Percentiles rank a stretch among this genome's conserved stretches.
Conservation (phyloP, 768 basidiomycete genomes). For the Russula sp. region DNA sequence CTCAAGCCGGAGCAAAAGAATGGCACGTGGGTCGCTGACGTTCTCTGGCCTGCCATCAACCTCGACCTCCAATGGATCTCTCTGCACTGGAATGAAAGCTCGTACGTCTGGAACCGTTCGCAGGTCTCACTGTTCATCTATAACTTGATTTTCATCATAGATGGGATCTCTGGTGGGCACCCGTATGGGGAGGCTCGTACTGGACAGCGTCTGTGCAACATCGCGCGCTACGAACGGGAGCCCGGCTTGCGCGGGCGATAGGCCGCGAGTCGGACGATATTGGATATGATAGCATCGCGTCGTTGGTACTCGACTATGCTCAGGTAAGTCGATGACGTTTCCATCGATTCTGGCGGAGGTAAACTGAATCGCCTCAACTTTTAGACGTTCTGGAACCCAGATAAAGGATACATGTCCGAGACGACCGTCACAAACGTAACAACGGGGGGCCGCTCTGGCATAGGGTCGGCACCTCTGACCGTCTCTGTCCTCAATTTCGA, state of each 20-base stretch:
- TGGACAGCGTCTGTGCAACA: slow-evolving; percentile 16
- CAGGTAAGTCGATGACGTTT: not conserved
- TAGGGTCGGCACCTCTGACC: slow-evolving; percentile 29
- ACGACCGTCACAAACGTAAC: slow-evolving; percentile 12
- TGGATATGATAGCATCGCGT: not conserved
- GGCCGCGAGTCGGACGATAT: slow-evolving; percentile 4
- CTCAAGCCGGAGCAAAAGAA: slow-evolving; percentile 5
- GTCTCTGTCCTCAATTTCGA: slow-evolving; percentile 28
- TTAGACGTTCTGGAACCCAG: slow-evolving; percentile 16
- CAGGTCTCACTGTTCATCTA: no score
- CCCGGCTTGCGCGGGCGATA: not conserved
- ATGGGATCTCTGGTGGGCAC: slow-evolving; percentile 12
- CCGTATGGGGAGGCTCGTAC: slow-evolving; percentile 16
- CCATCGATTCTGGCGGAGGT: not conserved
- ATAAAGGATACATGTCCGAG: slow-evolving; percentile 10
- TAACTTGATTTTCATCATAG: not conserved
- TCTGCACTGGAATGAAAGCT: not conserved
- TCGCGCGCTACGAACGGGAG: slow-evolving; percentile 7
- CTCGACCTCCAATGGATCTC: slow-evolving; percentile 1
- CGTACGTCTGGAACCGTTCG: not conserved
- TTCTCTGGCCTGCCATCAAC: slow-evolving; percentile 14
- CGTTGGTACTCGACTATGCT: slow-evolving; percentile 1
- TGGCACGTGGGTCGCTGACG: slow-evolving; percentile 12
- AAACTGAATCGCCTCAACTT: not conserved
- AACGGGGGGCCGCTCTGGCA: slow-evolving; percentile 23